Evolutionary conservation across 352 stramenopile species (phyloP).

Genomic region (Pythium graminicola): DNA sequence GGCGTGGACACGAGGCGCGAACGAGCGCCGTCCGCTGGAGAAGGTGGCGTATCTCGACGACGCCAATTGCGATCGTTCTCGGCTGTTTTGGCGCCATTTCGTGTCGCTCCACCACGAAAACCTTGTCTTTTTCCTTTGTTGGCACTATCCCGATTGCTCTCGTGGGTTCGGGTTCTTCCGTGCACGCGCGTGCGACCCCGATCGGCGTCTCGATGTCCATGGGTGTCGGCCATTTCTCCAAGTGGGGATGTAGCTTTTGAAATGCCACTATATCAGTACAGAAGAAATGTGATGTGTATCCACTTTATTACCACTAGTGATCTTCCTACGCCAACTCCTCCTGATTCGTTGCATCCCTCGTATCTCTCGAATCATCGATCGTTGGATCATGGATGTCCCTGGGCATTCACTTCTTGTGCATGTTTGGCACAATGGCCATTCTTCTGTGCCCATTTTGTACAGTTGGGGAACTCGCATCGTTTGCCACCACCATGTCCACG

Average conservation of each 20-base stretch:
- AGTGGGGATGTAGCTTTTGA: background rate
- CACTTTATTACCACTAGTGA: too few relatives aligned
- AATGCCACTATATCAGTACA: slow-evolving; percentile 6
- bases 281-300: too few relatives aligned
- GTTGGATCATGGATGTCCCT: slow-evolving; percentile 5
- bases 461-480: slow-evolving; percentile 78
- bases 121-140: background rate
- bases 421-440: slow-evolving; percentile 85
- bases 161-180: background rate
- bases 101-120: background rate
- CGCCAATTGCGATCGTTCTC: slow-evolving; percentile 5
- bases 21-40: background rate
- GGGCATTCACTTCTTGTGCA: slow-evolving; percentile 59
- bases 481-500: slow-evolving; percentile 78
- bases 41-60: background rate
- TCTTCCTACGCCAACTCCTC: too few relatives aligned
- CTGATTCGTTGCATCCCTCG: too few relatives aligned
- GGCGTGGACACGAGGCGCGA: background rate
- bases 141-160: background rate
- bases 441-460: slow-evolving; percentile 85
- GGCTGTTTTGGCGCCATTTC: background rate
- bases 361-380: too few relatives aligned
- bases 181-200: background rate
- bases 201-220: background rate
- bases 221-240: background rate